Base-by-base conservation (phyloP, 768 basidiomycete species). In the Termitomyces sp. region DNA sequence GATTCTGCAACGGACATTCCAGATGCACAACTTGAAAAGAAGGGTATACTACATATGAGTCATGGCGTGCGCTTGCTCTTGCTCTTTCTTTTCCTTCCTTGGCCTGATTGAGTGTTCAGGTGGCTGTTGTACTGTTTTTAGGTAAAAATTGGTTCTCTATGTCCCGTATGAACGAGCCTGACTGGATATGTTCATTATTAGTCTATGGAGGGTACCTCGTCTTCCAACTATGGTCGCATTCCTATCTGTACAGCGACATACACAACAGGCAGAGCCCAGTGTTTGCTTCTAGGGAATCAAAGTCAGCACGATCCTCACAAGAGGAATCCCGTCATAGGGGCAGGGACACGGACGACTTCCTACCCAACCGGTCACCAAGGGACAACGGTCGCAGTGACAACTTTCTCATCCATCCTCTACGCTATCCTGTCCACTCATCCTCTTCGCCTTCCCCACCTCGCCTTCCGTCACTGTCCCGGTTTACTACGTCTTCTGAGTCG, bases 161-260 rank as follows among this genome's bases (percentile, higher is more conserved):
- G 14, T 19, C 9, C n/a, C n/a, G 14, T 31, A 31, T 38, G 16
- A 6, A 14, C 21, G 21, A 56, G 21, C 48, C 23, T 38, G 12
- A 43, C 16, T 25, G 4, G 17, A 47, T 16, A n/a, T 19, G 10
- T 25, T 17, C 19, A 29, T n/a, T 19, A 25, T n/a, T 49, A 91
- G 89, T 91, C 58, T 94, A 95, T 64, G 67, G 69, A 17, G 72
- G 74, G 19, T 92, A 90, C 63, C 79, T 94, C 17, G 69, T 89
- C 59, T 93, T 93, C 71, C 92, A 92, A 67, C 74, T 91, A 3
- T 88, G 78, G 74, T 91, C 90, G 0, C 91, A 94, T 67, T 82
- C 85, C 4, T 75, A 84, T 61, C 76, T 94, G 16, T 94, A 90
- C 61, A 72, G 71, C 57, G 81, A 85, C 53, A 59, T 68, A 12